These are phyloP conservation scores for Eucalyptus regnans DNA, from an alignment of 345 rosid genomes.

Conservation along the genomic window DNA sequence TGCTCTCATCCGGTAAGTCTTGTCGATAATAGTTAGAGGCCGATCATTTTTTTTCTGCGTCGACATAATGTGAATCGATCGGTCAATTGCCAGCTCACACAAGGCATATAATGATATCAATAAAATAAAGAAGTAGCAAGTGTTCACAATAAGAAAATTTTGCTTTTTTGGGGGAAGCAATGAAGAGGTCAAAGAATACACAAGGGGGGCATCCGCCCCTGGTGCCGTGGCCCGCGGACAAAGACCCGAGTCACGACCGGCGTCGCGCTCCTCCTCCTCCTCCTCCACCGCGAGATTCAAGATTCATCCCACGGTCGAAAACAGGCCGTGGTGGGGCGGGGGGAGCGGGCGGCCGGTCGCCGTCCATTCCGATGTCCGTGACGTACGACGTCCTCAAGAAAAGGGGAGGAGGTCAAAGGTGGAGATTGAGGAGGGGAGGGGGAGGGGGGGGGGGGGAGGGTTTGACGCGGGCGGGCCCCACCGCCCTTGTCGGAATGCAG, in stretches of 20 bases:
- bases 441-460: not conserved
- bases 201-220: not conserved
- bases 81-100: not conserved
- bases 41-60: no score
- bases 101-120: not conserved
- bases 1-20: rapidly evolving
- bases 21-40: rapidly evolving
- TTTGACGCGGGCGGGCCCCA: not conserved
- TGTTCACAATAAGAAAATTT: not conserved
- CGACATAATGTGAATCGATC: rapidly evolving
- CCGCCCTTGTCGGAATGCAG: not conserved
- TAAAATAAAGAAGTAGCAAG: not conserved
- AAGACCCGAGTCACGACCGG: not conserved
- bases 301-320: not conserved
- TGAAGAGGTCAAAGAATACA: not conserved
- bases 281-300: not conserved
- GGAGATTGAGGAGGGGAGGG: not conserved
- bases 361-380: not conserved
- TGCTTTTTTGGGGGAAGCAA: not conserved
- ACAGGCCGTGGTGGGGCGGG: no score
- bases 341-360: not conserved
- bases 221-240: not conserved
- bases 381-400: not conserved
- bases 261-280: not conserved
- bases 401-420: not conserved